Percentiles rank a stretch among this genome's conserved stretches.
phyloP scores from a whole-genome alignment of 495 filamentous ascomycete genomes.

The Cryomyces minteri region DNA sequence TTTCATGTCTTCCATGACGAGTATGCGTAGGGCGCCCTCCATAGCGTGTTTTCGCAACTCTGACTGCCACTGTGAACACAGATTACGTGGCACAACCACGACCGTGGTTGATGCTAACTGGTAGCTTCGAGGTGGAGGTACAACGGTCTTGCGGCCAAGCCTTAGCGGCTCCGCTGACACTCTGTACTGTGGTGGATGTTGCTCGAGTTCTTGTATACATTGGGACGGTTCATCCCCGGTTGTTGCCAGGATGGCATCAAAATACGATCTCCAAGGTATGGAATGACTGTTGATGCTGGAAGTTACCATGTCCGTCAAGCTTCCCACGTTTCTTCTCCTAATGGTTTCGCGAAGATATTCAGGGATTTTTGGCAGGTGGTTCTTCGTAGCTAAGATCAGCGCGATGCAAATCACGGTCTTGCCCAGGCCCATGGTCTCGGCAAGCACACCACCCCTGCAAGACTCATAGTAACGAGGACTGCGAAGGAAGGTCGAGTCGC shows the following conservation, averaged over 20 bases:
- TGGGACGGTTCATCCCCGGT: slow-evolving; percentile 21
- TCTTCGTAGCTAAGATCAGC: slow-evolving; percentile 61
- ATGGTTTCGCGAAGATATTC: slow-evolving; percentile 29
- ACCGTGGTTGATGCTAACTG: slow-evolving; percentile 48
- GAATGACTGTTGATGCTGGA: slow-evolving; percentile 42
- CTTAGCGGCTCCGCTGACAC: slow-evolving; percentile 24
- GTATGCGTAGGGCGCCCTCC: slow-evolving; percentile 35
- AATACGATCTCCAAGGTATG: slow-evolving; percentile 47
- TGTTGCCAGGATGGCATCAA: slow-evolving; percentile 22
- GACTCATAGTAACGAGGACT: slow-evolving; percentile 56
- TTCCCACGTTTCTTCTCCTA: slow-evolving; percentile 25
- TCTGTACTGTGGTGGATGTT: slow-evolving; percentile 27
- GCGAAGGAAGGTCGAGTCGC: slow-evolving; percentile 37
- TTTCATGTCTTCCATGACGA: slow-evolving; percentile 31
- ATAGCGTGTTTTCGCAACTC: slow-evolving; percentile 55
- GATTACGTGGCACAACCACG: slow-evolving; percentile 49
- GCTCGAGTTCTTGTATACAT: slow-evolving; percentile 37
- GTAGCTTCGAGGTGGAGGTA: slow-evolving; percentile 29
- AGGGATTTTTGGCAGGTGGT: slow-evolving; percentile 47
- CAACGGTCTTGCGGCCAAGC: slow-evolving; percentile 18
- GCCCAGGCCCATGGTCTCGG: slow-evolving; percentile 58
- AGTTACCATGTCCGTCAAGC: slow-evolving; percentile 53
- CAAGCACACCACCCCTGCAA: slow-evolving; percentile 58
- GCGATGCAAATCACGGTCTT: slow-evolving; percentile 83
- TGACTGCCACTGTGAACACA: slow-evolving; percentile 48